A percentile compares a stretch with the other conserved stretches of the same genome.
phyloP scores from a whole-genome alignment of 176 grass and related monocot genomes.

The Carex myosuroides region DNA sequence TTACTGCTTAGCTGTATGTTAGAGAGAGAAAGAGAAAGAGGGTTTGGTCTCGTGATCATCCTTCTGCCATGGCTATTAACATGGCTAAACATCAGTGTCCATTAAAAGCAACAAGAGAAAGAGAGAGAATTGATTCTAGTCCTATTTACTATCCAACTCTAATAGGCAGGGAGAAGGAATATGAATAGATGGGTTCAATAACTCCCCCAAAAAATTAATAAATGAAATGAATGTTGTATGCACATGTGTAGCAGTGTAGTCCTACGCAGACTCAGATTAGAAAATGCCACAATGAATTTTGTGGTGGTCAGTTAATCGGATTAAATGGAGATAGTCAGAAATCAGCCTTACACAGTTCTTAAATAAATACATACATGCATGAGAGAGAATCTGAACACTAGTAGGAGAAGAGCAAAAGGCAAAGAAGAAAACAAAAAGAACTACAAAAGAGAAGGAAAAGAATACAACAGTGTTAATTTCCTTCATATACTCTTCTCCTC shows the following conservation, averaged over 20 bases:
- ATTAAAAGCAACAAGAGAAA: conserved; percentile 18
- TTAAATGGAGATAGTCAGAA: conserved; percentile 1
- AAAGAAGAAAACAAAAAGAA: not conserved
- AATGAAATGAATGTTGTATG: not conserved
- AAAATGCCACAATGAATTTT: conserved; percentile 19
- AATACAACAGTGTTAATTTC: conserved; percentile 12
- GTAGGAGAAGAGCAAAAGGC: not conserved
- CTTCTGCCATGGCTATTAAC: not conserved
- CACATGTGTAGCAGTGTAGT: not conserved
- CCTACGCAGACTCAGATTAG: not conserved
- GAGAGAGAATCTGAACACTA: not conserved
- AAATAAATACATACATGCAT: not conserved
- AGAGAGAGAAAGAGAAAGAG: not conserved
- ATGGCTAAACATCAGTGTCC: conserved; percentile 3
- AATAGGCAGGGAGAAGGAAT: not conserved
- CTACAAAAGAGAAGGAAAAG: not conserved
- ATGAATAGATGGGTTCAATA: conserved; percentile 13
- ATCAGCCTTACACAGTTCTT: not conserved
- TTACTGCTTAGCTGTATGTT: conserved; percentile 3
- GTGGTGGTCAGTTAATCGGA: conserved; percentile 1
- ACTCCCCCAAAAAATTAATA: not conserved
- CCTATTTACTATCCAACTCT: conserved; percentile 6
- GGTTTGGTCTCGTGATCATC: conserved; percentile 16
- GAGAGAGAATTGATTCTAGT: conserved; percentile 3
- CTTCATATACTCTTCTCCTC: not conserved